phyloP scores from a whole-genome alignment of 1,284 basidiomycete genomes.

The Moesziomyces aphidis region DNA sequence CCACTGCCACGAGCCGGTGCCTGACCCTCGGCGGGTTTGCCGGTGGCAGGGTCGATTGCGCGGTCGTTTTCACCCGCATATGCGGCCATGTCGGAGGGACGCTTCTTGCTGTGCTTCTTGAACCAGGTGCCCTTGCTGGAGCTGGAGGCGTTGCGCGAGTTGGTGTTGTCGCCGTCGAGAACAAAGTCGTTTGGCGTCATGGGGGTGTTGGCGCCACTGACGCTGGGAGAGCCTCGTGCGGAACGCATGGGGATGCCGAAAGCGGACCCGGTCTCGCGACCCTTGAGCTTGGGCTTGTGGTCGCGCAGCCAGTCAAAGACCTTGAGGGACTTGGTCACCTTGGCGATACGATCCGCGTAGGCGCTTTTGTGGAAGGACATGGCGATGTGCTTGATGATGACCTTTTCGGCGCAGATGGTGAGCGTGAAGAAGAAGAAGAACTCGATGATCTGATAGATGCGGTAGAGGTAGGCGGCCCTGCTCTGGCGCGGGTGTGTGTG shows the following conservation, averaged over 20 bases:
- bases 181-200: conserved; percentile 30
- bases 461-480: conserved; percentile 57
- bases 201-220: conserved; percentile 36
- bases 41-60: conserved; percentile 38
- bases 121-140: conserved; percentile 40
- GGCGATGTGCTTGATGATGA: conserved; percentile 63
- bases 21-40: conserved; percentile 35
- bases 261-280: conserved; percentile 68
- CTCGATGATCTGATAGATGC: conserved; percentile 64
- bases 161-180: conserved; percentile 13
- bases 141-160: conserved; percentile 13
- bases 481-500: conserved; percentile 35
- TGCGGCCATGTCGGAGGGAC: conserved; percentile 33
- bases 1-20: conserved; percentile 44
- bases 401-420: conserved; percentile 61
- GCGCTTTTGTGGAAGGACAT: conserved; percentile 78
- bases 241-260: conserved; percentile 69
- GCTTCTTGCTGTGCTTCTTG: conserved; percentile 59
- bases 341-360: conserved; percentile 78
- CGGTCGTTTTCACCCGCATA: conserved; percentile 15
- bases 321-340: conserved; percentile 73
- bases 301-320: conserved; percentile 78
- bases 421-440: conserved; percentile 65
- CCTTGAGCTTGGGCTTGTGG: conserved; percentile 75
- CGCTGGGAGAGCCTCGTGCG: conserved; percentile 30